These are phyloP conservation scores for Leishmania braziliensis DNA, from an alignment of 208 protist species.

Conservation along the genomic window DNA sequence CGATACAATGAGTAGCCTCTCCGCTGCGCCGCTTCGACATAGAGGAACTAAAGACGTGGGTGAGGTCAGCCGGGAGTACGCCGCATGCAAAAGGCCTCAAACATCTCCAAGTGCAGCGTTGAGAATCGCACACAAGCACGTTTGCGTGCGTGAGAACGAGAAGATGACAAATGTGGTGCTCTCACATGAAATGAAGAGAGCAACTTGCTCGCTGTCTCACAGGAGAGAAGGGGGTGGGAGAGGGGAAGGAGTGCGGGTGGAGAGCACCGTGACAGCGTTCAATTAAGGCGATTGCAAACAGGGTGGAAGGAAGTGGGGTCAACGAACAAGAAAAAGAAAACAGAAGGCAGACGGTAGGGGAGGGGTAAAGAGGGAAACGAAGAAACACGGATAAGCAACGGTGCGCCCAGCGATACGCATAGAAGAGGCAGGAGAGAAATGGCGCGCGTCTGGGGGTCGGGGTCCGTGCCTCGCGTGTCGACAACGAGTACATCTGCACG, in stretches of 20 bases:
- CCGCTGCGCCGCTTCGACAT: not conserved
- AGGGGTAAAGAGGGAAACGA: not conserved
- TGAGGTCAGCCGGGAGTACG: not conserved
- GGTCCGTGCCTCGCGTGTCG: not conserved
- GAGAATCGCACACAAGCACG: not conserved
- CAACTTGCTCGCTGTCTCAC: not conserved
- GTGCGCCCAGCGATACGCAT: not conserved
- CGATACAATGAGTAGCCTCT: not conserved
- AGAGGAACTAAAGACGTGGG: not conserved
- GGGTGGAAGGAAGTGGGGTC: not conserved
- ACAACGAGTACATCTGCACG: not conserved
- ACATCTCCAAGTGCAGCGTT: not conserved
- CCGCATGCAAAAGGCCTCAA: not conserved
- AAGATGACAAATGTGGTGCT: not conserved
- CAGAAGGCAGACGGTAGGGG: not conserved
- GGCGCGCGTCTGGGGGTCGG: not conserved
- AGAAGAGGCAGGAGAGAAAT: slow-evolving; percentile 1
- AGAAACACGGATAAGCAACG: not conserved
- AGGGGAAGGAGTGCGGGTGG: not conserved
- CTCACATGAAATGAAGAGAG: not conserved
- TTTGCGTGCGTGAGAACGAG: not conserved
- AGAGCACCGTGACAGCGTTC: not conserved
- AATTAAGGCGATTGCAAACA: not conserved
- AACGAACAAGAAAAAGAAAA: no score
- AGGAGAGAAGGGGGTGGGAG: not conserved